Base-by-base conservation (phyloP, 2,329 filamentous ascomycete genomes). In the Fusarium lateritium region DNA sequence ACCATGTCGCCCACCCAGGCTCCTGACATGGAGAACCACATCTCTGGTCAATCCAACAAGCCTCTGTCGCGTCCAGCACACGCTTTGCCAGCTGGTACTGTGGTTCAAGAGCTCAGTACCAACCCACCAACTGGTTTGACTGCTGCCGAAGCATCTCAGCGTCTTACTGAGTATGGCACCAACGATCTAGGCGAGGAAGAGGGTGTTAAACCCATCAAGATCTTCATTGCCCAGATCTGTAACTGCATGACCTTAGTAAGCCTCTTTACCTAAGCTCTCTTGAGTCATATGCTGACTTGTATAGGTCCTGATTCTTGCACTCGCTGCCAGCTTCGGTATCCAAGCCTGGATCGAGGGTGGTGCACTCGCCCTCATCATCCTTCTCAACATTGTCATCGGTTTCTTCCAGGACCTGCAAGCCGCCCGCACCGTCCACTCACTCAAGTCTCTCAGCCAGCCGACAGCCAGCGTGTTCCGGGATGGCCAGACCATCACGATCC, bases 171-270 rank as follows among this genome's bases (percentile, higher is more conserved):
- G 63, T 87, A 87, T 79, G 90, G 90, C 3, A 76, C 80, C 10
- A 92, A 92, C 69, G 86, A 91, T 64, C 83, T 92, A 13, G 87
- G 89, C 56, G 86, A 89, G 44, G 85, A 81, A 13, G 82, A 85
- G 53, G 86, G 86, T 6, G 89, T 92, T 24, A 86, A 86, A 47
- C 84, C 87, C 19, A 74, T 85, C 50, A 89, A 90, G 73, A 91
- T 92, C 62, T 79, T 92, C 17, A 79, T 91, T 39, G 83, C 85
- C 38, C 90, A 92, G 75, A 81, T 92, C 57, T 89, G 88, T 53
- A 92, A 92, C 76, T 89, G 89, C 13, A 88, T 92, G 88, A 91
- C 88, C 61, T 76, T 92, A 76, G 90, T 89, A 69, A 67, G 74
- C 61, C 10, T 3, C 2, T 46, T 5, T 17, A 10, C 3, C 3